A percentile compares a stretch with the other conserved stretches of the same genome.
phyloP scores from a whole-genome alignment of 2,329 filamentous ascomycete species.

The Penicillium glabrum region DNA sequence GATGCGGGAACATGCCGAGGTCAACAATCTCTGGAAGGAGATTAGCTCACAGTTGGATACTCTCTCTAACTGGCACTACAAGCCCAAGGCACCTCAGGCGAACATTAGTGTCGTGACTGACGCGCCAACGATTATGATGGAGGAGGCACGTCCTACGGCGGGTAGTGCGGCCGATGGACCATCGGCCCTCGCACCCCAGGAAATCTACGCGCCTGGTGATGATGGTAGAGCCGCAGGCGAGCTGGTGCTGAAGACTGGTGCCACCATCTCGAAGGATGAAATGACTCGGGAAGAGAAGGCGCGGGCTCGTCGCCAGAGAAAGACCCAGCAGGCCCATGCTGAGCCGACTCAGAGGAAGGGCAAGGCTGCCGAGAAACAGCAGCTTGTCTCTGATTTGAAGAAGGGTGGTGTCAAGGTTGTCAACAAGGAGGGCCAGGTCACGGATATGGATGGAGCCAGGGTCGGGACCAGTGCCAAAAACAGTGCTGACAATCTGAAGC shows the following conservation, averaged over 20 bases:
- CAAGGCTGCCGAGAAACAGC: conserved; percentile 47
- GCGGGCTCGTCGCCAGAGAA: conserved; percentile 74
- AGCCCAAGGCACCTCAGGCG: conserved; percentile 80
- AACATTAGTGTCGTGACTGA: conserved; percentile 84
- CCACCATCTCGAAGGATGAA: conserved; percentile 78
- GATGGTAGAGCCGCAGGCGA: conserved; percentile 64
- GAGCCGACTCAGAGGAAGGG: conserved; percentile 48
- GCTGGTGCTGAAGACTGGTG: conserved; percentile 73
- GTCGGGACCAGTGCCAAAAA: conserved; percentile 42
- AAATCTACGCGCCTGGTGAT: conserved; percentile 82
- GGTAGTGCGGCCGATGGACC: conserved; percentile 60
- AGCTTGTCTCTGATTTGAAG: conserved; percentile 67
- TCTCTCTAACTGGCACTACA: conserved; percentile 92
- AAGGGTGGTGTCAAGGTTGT: conserved; percentile 90
- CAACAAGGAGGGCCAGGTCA: conserved; percentile 82
- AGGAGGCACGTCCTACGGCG: conserved; percentile 87
- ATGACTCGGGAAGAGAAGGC: conserved; percentile 84
- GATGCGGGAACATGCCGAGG: conserved; percentile 77
- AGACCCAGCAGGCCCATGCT: conserved; percentile 66
- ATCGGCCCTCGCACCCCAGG: conserved; percentile 86
- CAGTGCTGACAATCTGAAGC: conserved; percentile 35
- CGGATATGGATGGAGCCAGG: conserved; percentile 80
- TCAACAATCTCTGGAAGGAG: conserved; percentile 79
- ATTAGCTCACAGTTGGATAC: conserved; percentile 79
- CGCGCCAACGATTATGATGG: conserved; percentile 88